Evolutionary conservation across 805 yeast species (phyloP), one percentile per base, ranked within the genome.

Genomic region (Cyberlindnera nakhonratchasimensis): DNA sequence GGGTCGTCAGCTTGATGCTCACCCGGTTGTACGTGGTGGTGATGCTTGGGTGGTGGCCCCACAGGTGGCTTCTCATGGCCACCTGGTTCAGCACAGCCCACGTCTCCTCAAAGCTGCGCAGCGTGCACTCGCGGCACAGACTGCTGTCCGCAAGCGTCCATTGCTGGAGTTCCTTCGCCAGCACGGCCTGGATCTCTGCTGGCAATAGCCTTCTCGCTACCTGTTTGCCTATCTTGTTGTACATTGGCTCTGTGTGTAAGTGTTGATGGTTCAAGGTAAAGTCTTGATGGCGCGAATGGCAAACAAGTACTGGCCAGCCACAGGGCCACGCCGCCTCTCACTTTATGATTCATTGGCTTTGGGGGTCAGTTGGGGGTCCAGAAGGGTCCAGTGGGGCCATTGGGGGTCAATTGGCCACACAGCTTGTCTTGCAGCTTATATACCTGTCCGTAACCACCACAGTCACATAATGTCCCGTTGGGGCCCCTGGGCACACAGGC

Each of bases 41-140:
- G 11, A 85, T 75, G 0, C 79, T 79, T 0, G 93, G 91, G 57
- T 85, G 95, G 53, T 85, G 91, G 4, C 79, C 82, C 54, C 64
- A 58, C 1, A 69, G 52, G 54, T 82, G 84, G 0, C 85, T 71
- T 39, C 78, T 62, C 62, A 74, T 59, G 2, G 86, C 73, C 1
- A 84, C 71, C 34, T 70, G 69, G 21, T 75, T 79, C 16, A 85
- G 61, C 53, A 82, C 82, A 4, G 45, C 53, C 88, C 90, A 82
- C 0, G 91, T 80, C 31, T 71, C 71, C 45, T 78, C 79, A 55
- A 74, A 85, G 35, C 70, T 67, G 40, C 61, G 66, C 47, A 84
- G 71, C 21, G 57, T 61, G 50, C 69, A 68, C 16, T 67, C 57
- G 24, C 71, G 65, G 13, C 55, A 51, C 13, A 77, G 37, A 4